Base-by-base conservation (phyloP, 2,329 filamentous ascomycete species). In the Pestalotiopsis sp. region DNA sequence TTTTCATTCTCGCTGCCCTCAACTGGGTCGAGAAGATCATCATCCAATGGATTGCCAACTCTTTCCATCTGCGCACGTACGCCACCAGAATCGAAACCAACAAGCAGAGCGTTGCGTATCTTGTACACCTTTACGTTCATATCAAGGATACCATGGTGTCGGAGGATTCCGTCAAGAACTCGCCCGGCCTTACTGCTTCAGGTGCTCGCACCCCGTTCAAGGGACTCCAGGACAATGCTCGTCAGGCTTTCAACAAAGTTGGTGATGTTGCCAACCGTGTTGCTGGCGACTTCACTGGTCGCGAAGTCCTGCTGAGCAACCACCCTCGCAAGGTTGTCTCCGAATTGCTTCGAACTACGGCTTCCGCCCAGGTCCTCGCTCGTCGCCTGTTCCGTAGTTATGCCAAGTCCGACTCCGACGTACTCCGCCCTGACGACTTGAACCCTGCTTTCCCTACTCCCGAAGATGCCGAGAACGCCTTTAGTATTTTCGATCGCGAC, bases 401-500 rank as follows among this genome's bases (percentile, higher is more conserved):
- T 77, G 91, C 91, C 13, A 86, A 88, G n/a, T 87, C 91, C 9
- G 93, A 89, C 2, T 89, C 88, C 13, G 92, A 97, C 20, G 93
- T 92, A 0, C 91, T 98, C 4, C 87, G 90, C 23, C 86, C 91
- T 0, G 93, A 94, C 9, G 95, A 98, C 75, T 81, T 98, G 66
- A 91, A 90, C 70, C 83, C 87, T 12, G 94, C 93, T 0, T 98
- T 97, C 74, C 87, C 92, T 11, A 92, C 91, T 27, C 87, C 91
- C 20, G 95, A 98, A 14, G 95, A 98, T 77, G 93, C 94, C 0
- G 92, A 96, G 66, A 92, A 92, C 2, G 95, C 95, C 0, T 98
- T 98, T 75, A 85, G 86, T 73, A 95, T 98, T 85, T 98, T 98
- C 73, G 95, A 98, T 82, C 97, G 96, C 77, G 95, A 98, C 75